phyloP scores from a whole-genome alignment of 2,329 filamentous ascomycete species.

The Aspergillus udagawae region DNA sequence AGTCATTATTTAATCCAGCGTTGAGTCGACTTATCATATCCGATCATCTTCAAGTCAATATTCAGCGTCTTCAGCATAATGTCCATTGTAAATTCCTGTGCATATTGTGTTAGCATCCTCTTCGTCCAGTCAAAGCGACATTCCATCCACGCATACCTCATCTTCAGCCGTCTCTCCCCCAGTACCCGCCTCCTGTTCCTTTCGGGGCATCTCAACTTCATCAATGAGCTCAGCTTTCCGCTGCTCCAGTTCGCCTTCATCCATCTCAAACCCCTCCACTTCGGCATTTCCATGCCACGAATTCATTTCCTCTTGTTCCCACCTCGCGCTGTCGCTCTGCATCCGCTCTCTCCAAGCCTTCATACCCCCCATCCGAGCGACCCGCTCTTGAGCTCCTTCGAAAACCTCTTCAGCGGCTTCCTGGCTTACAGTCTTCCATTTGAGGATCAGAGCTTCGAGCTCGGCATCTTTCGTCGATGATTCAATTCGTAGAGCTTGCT shows the following conservation, averaged over 20 bases:
- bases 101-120: constrained; percentile 1
- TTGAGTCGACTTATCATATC: constrained; percentile 56
- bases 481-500: constrained; percentile 53
- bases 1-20: constrained; percentile 47
- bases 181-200: constrained; percentile 23
- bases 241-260: constrained; percentile 33
- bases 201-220: constrained; percentile 38
- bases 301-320: constrained; percentile 32
- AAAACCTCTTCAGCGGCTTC: constrained; percentile 67
- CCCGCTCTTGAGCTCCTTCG: constrained; percentile 54
- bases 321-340: constrained; percentile 43
- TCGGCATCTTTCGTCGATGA: constrained; percentile 48
- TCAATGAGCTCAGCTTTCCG: constrained; percentile 40
- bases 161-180: constrained; percentile 37
- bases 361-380: constrained; percentile 62
- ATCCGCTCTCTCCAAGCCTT: constrained; percentile 51
- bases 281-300: constrained; percentile 33
- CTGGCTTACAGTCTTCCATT: constrained; percentile 60
- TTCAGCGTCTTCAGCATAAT: constrained; percentile 66
- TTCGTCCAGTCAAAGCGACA: constrained; percentile 23
- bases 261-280: constrained; percentile 27
- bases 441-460: constrained; percentile 52
- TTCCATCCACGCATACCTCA: constrained; percentile 35
- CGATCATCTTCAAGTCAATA: constrained; percentile 60
- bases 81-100: constrained; percentile 63